Base-by-base conservation (phyloP, 2,329 filamentous ascomycete species). In the Eutypella sp. region DNA sequence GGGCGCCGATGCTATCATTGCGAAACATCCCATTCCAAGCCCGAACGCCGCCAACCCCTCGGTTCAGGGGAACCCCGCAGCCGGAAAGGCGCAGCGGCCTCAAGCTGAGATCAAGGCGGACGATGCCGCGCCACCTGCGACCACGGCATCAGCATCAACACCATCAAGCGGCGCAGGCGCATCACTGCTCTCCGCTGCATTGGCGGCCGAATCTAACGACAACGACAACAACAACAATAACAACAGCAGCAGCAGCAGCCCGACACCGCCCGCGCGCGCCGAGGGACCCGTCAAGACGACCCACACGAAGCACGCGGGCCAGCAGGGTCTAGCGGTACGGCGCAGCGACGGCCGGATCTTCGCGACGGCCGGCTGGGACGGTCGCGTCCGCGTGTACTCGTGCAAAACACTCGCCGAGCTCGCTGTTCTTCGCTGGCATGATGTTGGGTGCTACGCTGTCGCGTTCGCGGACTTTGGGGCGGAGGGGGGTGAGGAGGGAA, bases 401-500 rank as follows among this genome's bases (percentile, higher is more conserved):
- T 69, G 77, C 40, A 89, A 85, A 66, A 86, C 82, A 0, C 76
- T 97, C 73, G 87, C 85, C 59, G 91, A 97, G 65, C 67, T 97
- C 10, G 93, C 92, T 0, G 89, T 96, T 45, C 70, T 97, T 52
- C 95, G 95, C 66, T 97, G 92, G 92, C 93, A 97, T 66, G 83
- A 85, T 55, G 85, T 87, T 25, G 91, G 91, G 1, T 91, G 89
- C 53, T 96, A 93, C 67, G 80, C 88, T 3, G 77, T 88, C 16
- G 84, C 81, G 1, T 95, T 97, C 69, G 84, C n/a, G n/a, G n/a
- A n/a, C n/a, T n/a, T n/a, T n/a, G 25, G 25, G 25, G 7, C 25
- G 8, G 25, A 29, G 8, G 25, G 24, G 3, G 20, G 24, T 3
- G 39, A 16, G 8, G 40, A 18, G 4, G 45, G 42, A 25, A 49